A percentile compares a stretch with the other conserved stretches of the same genome.
Conservation (phyloP, 2,329 filamentous ascomycete species). For the Stenocarpella maydis region DNA sequence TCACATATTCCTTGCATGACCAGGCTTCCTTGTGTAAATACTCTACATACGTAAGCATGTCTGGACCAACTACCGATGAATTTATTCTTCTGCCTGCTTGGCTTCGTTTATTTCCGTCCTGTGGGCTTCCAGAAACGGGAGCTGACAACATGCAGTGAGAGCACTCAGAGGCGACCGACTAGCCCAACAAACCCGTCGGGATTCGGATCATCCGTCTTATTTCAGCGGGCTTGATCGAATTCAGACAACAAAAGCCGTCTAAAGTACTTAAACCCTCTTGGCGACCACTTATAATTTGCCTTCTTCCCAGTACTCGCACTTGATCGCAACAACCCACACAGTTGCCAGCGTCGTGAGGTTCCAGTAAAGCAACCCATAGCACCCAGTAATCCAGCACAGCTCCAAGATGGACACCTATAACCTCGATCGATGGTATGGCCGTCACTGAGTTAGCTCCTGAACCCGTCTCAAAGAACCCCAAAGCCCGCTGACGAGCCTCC, state of each 20-base stretch:
- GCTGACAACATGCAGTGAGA: neutral
- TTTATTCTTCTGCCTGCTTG: slow-evolving; percentile 3
- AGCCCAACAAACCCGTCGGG: neutral
- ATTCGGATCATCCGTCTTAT: slow-evolving; percentile 13
- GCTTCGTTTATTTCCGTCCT: neutral
- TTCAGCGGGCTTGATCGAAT: neutral
- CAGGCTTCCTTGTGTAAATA: neutral
- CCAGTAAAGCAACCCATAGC: neutral
- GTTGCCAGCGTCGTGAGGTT: too few species aligned
- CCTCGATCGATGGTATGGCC: neutral
- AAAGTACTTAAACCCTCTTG: neutral
- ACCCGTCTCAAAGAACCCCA: accelerated
- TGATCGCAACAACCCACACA: neutral
- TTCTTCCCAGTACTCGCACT: too few species aligned
- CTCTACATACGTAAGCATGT: too few species aligned
- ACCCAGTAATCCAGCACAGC: neutral
- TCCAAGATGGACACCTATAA: slow-evolving; percentile 5
- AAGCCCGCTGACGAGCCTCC: neutral
- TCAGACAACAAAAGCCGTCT: neutral
- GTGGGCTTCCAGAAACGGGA: neutral
- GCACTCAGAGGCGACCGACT: neutral
- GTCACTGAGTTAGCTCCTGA: accelerated
- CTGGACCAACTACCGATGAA: neutral
- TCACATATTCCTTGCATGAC: neutral
- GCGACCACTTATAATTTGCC: too few species aligned